These are phyloP conservation scores for Brassica hybrid DNA, from an alignment of 441 rosid genomes.

Conservation along the genomic window DNA sequence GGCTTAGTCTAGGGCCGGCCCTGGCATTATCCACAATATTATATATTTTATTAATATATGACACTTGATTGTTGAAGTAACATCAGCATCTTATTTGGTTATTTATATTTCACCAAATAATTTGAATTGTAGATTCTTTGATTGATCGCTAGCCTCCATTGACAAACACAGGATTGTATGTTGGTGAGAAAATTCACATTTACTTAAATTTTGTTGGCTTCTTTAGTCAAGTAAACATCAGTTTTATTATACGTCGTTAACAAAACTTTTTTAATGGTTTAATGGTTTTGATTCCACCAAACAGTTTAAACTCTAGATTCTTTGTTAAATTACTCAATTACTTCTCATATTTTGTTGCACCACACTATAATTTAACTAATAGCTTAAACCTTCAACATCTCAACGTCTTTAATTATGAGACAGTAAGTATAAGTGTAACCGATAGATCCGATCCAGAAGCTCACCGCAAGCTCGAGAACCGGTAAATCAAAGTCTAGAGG, in stretches of 20 bases:
- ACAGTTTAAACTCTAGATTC: too few species aligned
- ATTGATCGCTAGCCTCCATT: too few species aligned
- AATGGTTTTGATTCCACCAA: not conserved
- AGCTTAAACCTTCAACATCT: not conserved
- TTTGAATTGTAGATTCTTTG: too few species aligned
- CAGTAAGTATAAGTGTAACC: too few species aligned
- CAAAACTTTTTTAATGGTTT: too few species aligned
- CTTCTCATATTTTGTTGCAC: not conserved
- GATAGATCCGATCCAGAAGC: too few species aligned
- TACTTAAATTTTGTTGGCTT: not conserved
- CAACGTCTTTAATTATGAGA: too few species aligned
- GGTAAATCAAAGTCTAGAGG: too few species aligned
- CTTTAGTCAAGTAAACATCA: not conserved
- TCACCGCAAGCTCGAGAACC: too few species aligned
- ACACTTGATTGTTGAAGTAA: not conserved
- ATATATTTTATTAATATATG: not conserved
- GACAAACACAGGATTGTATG: too few species aligned
- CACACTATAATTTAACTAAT: not conserved
- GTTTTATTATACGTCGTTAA: not conserved
- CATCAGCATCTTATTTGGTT: not conserved
- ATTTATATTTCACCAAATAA: not conserved
- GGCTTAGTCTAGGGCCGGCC: too few species aligned
- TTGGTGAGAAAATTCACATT: not conserved
- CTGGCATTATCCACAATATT: not conserved
- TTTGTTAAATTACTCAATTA: too few species aligned